Evolutionary conservation across 176 grass and related monocot genomes (phyloP), one percentile per base, ranked within the genome.

Genomic region (Saccharum spontaneum): DNA sequence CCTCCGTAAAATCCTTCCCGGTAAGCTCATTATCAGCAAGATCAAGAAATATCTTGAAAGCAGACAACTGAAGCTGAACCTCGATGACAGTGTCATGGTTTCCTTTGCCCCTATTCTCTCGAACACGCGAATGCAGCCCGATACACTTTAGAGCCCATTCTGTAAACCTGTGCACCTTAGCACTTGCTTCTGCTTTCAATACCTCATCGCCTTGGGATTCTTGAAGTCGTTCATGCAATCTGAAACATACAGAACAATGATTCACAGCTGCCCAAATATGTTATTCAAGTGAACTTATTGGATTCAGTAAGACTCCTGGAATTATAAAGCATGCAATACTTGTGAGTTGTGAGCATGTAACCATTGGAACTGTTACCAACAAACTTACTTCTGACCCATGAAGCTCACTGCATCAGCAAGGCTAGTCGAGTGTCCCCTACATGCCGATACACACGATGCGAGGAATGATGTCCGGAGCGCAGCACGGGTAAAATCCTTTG

Each of bases 141-240:
- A 99, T 96, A 73, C 91, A 99, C 84, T 92, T 95, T 28, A 99
- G 80, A 83, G 97, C 97, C 93, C 93, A 99, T 76, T 99, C 97
- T 70, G 97, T 99, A 85, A 99, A 99, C 71, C 92, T 99, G 50
- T 94, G 97, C 12, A 96, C 93, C 67, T 99, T 99, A 34, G 89
- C 82, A 71, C 89, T 84, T 36, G 93, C 91, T 96, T 99, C 93
- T 50, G 91, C 93, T 69, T 99, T 99, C 69, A 99, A 63, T 87
- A 92, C 88, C 75, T 99, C 97, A 73, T 99, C 91, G 8, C 91
- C 93, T 30, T 96, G 97, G 50, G 91, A 94, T 88, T 99, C 97
- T 90, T 99, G 91, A 54, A 99, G 91, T 4, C 91, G 89, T 66
- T 99, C 97, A 22, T 94, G 91, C 71, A 96, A 87, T 63, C 97